Conservation (phyloP, 139 green algal genomes). For the Micromonas commoda region DNA sequence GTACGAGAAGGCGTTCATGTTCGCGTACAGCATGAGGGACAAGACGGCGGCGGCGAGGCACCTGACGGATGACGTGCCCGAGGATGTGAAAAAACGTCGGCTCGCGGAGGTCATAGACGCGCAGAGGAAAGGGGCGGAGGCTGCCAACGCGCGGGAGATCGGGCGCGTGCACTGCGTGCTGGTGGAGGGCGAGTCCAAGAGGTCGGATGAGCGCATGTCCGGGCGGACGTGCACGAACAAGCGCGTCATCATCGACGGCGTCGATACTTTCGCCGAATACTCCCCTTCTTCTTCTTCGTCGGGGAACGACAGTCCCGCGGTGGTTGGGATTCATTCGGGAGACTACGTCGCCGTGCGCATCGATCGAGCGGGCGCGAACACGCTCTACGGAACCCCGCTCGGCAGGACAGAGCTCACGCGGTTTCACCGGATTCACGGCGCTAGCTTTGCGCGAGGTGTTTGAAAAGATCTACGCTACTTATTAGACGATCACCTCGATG, state of each 20-base stretch:
- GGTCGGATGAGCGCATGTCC: constrained; percentile 36
- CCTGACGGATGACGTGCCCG: constrained; percentile 58
- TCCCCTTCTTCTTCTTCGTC: too few relatives aligned
- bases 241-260: constrained; percentile 37
- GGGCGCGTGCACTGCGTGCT: constrained; percentile 59
- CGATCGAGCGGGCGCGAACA: neutral
- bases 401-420: neutral
- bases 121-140: constrained; percentile 45
- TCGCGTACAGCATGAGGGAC: constrained; percentile 71
- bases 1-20: constrained; percentile 82
- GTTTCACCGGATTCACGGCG: constrained; percentile 11
- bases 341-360: constrained; percentile 55
- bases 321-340: constrained; percentile 39
- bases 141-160: constrained; percentile 39
- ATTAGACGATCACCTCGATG: neutral
- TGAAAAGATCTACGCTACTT: neutral
- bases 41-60: constrained; percentile 71
- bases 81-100: constrained; percentile 53
- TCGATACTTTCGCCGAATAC: too few relatives aligned
- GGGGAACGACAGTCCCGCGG: too few relatives aligned
- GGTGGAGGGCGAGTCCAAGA: constrained; percentile 52
- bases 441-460: too few relatives aligned
- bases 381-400: neutral
- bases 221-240: constrained; percentile 64
- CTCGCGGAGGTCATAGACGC: constrained; percentile 58